Percentiles rank a stretch among this genome's conserved stretches.
These are phyloP conservation scores for Mallotus repandus DNA, from an alignment of 441 rosid genomes.

Conservation along the genomic window DNA sequence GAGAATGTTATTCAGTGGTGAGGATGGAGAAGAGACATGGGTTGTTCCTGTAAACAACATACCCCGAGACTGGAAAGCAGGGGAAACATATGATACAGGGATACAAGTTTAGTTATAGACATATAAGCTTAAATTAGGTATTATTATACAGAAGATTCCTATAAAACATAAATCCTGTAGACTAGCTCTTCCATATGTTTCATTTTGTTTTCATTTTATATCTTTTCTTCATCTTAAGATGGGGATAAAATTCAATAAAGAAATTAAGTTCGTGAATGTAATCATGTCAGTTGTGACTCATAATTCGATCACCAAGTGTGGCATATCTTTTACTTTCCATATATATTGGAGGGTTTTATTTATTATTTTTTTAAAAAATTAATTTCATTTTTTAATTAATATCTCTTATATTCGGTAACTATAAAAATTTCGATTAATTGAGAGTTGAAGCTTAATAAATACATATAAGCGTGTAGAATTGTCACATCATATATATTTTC, in stretches of 20 bases:
- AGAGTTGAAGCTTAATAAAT: no score
- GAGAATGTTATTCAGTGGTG: conserved; percentile 59
- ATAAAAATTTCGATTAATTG: no score
- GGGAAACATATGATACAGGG: conserved; percentile 57
- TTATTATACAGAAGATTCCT: no score
- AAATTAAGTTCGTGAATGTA: conserved; percentile 22
- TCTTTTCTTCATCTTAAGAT: conserved; percentile 1
- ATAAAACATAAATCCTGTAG: not conserved
- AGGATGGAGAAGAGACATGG: conserved; percentile 59
- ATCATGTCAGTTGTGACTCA: conserved; percentile 18
- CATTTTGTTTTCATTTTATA: conserved; percentile 8
- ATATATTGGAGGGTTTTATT: not conserved
- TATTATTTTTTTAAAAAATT: not conserved
- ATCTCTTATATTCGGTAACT: no score
- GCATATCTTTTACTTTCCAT: not conserved
- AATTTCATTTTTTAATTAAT: no score
- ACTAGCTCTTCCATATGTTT: conserved; percentile 9
- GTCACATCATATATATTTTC: no score
- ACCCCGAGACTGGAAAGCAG: conserved; percentile 61
- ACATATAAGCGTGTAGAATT: no score
- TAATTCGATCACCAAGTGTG: not conserved
- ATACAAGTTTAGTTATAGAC: conserved; percentile 37
- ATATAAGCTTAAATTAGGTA: not conserved
- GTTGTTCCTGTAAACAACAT: conserved; percentile 55
- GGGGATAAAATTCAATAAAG: conserved; percentile 6